Evolutionary conservation across 176 grass and related monocot genomes (phyloP), one percentile per base, ranked within the genome.

Genomic region (Typha latifolia): DNA sequence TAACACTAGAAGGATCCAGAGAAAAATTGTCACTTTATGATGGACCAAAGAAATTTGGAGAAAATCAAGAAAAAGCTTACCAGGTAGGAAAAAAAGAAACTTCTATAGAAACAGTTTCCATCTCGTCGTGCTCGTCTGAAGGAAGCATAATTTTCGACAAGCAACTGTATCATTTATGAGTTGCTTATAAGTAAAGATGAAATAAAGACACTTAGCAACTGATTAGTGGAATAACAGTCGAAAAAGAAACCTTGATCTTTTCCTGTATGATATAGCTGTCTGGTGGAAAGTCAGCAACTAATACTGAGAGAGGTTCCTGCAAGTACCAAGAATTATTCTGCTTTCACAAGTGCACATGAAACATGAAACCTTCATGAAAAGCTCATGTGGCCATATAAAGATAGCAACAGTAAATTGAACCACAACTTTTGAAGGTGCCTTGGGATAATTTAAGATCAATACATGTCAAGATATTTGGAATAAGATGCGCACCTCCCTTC

Each of bases 61-160:
- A 37, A 20, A 20, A 57, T 18, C 3, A 15, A 14, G 9, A 20
- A 15, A 57, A 18, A 57, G 16, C 15, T 15, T 57, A 57, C 52
- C 52, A 57, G 52, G 16, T 57, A 57, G 14, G 52, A 15, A 57
- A 57, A 57, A 18, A 57, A 18, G 52, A 57, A 57, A 57, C 52
- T 18, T 20, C 52, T 16, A 57, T 57, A 57, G 52, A 57, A 57
- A 57, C 52, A 57, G 52, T 57, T 57, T 15, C 52, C 52, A 57
- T 57, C 52, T 57, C 19, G 14, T 18, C 13, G 52, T 57, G 52
- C 52, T 20, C 52, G n/a, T 57, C 52, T 57, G 52, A 57, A 57
- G 52, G 4, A 57, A 57, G 52, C 15, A 57, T 18, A 57, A 57
- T 57, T 0, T 57, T 57, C 52, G 7, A 5, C 10, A 20, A 57